Conservation (phyloP, 2,329 filamentous ascomycete genomes). For the Colletotrichum abscissum region DNA sequence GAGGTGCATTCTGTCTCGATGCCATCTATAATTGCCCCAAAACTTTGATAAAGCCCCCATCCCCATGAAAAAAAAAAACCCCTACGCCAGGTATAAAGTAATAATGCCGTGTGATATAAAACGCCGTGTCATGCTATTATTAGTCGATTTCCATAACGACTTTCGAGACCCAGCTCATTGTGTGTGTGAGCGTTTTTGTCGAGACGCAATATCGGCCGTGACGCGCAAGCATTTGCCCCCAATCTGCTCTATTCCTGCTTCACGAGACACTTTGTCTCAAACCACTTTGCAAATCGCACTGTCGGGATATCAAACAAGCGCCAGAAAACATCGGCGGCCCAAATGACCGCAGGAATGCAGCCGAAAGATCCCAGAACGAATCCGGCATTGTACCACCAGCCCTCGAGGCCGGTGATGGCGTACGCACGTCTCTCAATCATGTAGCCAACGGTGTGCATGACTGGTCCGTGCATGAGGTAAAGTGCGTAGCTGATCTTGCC, state of each 20-base stretch:
- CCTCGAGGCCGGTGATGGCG: conserved; percentile 58
- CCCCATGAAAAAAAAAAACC: conserved; percentile 5
- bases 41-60: not conserved
- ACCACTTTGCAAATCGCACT: conserved; percentile 67
- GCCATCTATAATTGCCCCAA: conserved; percentile 12
- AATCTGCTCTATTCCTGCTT: conserved; percentile 37
- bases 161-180: conserved; percentile 7
- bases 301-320: conserved; percentile 65
- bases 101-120: conserved; percentile 28
- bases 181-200: not conserved
- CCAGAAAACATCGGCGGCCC: conserved; percentile 68
- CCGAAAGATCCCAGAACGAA: conserved; percentile 59
- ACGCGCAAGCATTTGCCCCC: conserved; percentile 1
- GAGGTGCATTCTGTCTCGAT: conserved; percentile 19
- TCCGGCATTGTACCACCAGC: conserved; percentile 56
- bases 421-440: conserved; percentile 61
- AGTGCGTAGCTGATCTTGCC: conserved; percentile 70
- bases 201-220: conserved; percentile 4
- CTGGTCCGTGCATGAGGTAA: conserved; percentile 71
- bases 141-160: conserved; percentile 26
- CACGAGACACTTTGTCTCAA: conserved; percentile 57
- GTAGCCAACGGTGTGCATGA: conserved; percentile 65
- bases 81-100: conserved; percentile 34
- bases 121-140: conserved; percentile 35
- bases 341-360: conserved; percentile 63